Percentiles rank a stretch among this genome's conserved stretches.
Conservation (phyloP, 108 stramenopile species). For the Nitzschia sp. region DNA sequence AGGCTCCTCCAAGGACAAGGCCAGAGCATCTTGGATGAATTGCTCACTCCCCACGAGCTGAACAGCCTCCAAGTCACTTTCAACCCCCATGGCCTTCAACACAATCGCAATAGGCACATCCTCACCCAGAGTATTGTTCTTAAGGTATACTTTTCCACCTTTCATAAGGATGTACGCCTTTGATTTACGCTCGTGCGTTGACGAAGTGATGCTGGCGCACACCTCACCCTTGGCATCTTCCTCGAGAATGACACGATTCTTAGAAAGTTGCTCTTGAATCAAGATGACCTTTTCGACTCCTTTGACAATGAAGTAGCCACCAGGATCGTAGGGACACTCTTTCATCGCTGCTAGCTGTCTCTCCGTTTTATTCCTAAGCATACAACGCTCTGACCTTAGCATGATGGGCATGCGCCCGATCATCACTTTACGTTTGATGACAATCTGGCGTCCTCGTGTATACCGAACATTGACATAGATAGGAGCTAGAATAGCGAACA, state of each 20-base stretch:
- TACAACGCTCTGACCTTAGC: constrained; percentile 92
- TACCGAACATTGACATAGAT: constrained; percentile 98
- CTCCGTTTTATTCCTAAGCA: constrained; percentile 82
- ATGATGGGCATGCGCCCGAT: constrained; percentile 95
- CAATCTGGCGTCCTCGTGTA: constrained; percentile 91
- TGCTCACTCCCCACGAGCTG: constrained; percentile 93
- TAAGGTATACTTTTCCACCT: constrained; percentile 88
- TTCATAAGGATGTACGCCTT: constrained; percentile 90
- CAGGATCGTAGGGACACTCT: constrained; percentile 99
- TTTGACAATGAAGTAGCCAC: constrained; percentile 99
- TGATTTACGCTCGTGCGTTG: constrained; percentile 93
- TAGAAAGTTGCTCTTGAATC: constrained; percentile 98
- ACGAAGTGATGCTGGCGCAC: constrained; percentile 89
- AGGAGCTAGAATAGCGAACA: constrained; percentile 87
- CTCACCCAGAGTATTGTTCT: constrained; percentile 97
- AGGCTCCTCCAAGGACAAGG: constrained; percentile 92
- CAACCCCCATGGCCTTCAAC: constrained; percentile 96
- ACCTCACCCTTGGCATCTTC: constrained; percentile 87
- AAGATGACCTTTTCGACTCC: constrained; percentile 97
- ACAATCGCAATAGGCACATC: constrained; percentile 95
- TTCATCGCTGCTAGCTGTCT: constrained; percentile 87
- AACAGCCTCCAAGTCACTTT: constrained; percentile 95
- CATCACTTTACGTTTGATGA: constrained; percentile 83
- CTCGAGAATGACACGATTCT: constrained; percentile 98
- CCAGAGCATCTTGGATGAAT: constrained; percentile 86